A percentile compares a stretch with the other conserved stretches of the same genome.
Conservation (phyloP, 108 stramenopile species). For the Cyclotella sp. region DNA sequence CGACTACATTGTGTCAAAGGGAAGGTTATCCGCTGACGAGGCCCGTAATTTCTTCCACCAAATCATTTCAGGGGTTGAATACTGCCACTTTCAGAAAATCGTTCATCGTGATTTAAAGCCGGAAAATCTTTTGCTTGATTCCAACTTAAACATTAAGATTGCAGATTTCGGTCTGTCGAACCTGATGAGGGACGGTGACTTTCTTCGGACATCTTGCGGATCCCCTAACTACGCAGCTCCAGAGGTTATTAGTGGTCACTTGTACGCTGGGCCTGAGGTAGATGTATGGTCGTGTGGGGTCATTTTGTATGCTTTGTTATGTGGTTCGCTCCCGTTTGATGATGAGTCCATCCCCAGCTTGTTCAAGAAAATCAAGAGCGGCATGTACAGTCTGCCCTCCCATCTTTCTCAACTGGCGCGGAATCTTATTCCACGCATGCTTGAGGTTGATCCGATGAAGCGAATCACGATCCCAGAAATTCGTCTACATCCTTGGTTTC, state of each 20-base stretch:
- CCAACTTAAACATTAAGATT: conserved; percentile 97
- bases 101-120: conserved; percentile 99
- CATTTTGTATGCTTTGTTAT: conserved; percentile 98
- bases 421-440: conserved; percentile 97
- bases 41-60: conserved; percentile 99
- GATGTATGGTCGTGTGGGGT: conserved; percentile 99
- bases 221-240: conserved; percentile 99
- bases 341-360: conserved; percentile 99
- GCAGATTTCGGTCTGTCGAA: conserved; percentile 99
- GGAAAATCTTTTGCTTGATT: conserved; percentile 95
- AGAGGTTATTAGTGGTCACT: conserved; percentile 97
- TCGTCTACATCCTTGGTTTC: conserved; percentile 97
- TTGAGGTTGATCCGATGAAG: conserved; percentile 99
- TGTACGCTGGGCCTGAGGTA: conserved; percentile 99
- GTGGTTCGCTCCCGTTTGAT: conserved; percentile 98
- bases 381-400: conserved; percentile 96
- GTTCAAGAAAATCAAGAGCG: conserved; percentile 99
- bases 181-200: conserved; percentile 98
- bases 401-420: conserved; percentile 94
- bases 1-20: conserved; percentile 98
- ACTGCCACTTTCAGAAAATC: conserved; percentile 99
- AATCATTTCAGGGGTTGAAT: conserved; percentile 97
- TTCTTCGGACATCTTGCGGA: conserved; percentile 96
- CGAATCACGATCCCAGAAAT: conserved; percentile 98
- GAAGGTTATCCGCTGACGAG: conserved; percentile 94